Base-by-base conservation (phyloP, 2,329 filamentous ascomycete species). In the Fusarium sarcochroum region DNA sequence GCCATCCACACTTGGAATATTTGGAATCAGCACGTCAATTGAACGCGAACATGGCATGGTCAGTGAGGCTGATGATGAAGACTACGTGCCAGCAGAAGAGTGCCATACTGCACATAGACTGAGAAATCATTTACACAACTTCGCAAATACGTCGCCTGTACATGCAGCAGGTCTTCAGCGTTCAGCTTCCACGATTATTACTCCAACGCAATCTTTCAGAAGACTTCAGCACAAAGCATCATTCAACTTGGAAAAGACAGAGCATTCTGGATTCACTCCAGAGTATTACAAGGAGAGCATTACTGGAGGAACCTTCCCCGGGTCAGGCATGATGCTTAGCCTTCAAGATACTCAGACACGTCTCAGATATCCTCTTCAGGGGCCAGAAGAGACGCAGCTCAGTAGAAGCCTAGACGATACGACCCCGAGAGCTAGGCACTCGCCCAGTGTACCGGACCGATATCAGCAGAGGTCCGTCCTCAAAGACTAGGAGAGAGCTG, bases 231-330 rank as follows among this genome's bases (percentile, higher is more conserved):
- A 55, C 11, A 52, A 62, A 20, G 47, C 48, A 37, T 65, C 68
- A 17, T 70, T 69, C 49, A 62, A 58, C 10, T 32, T 63, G 14
- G 64, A 63, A 32, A 54, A 63, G 7, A 42, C 20, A 10, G 68
- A 57, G 15, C 59, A 58, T 27, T 71, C 68, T 5, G 73, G 71
- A 10, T 73, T 75, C 11, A 73, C 73, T 11, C 72, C 72, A 6
- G 52, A 61, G 30, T 61, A 68, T 18, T 21, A 21, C 8, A 60
- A 48, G n/a, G 56, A 54, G 20, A 35, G 34, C 4, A 18, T 30
- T 21, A n/a, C 40, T 7, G 45, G 32, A 10, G 40, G 47, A 7
- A 46, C 40, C 11, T 56, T 61, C 14, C 46, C 69, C 30, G 42
- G 56, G 17, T 68, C 63, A 25, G 48, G 49, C 14, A 58, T 65